Percentiles rank a stretch among this genome's conserved stretches.
Conservation (phyloP, 2,329 filamentous ascomycete species). For the Coniosporium tulheliwenetii region DNA sequence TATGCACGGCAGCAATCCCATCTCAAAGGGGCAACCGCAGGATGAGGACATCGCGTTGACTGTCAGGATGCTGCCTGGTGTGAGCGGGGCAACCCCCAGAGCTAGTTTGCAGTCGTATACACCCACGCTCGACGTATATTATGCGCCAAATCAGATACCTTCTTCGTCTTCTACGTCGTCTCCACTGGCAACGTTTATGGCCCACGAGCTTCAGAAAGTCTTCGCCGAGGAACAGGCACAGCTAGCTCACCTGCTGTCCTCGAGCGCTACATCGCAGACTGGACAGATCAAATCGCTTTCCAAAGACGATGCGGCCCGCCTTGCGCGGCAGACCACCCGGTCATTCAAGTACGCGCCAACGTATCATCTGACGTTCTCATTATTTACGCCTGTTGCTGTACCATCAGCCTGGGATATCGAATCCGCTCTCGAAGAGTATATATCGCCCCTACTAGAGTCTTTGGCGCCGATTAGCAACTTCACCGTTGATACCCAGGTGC, state of each 20-base stretch:
- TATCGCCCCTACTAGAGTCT: slow-evolving; percentile 65
- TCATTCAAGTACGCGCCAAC: slow-evolving; percentile 85
- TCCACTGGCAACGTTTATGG: slow-evolving; percentile 59
- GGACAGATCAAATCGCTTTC: slow-evolving; percentile 17
- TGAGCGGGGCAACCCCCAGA: slow-evolving; percentile 33
- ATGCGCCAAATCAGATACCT: slow-evolving; percentile 53
- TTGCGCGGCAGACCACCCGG: slow-evolving; percentile 56
- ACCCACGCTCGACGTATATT: slow-evolving; percentile 61
- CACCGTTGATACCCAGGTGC: slow-evolving; percentile 89
- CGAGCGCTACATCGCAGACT: slow-evolving; percentile 10
- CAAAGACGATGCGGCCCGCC: slow-evolving; percentile 31
- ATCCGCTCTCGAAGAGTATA: slow-evolving; percentile 60
- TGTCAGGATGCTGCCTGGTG: slow-evolving; percentile 53
- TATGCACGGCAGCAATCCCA: slow-evolving; percentile 1
- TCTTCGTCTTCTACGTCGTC: slow-evolving; percentile 55
- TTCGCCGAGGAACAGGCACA: slow-evolving; percentile 84
- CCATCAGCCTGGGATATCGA: slow-evolving; percentile 92
- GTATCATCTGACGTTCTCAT: slow-evolving; percentile 89
- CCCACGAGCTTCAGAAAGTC: slow-evolving; percentile 57
- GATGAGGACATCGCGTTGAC: slow-evolving; percentile 46
- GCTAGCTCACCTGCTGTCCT: slow-evolving; percentile 30
- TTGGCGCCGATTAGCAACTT: slow-evolving; percentile 82
- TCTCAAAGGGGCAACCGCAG: slow-evolving; percentile 7
- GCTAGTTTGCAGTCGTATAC: slow-evolving; percentile 53
- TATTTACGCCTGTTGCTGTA: slow-evolving; percentile 65